Percentiles rank a stretch among this genome's conserved stretches.
These are phyloP conservation scores for Hypoxylon rickii DNA, from an alignment of 495 filamentous ascomycete species.

Conservation along the genomic window DNA sequence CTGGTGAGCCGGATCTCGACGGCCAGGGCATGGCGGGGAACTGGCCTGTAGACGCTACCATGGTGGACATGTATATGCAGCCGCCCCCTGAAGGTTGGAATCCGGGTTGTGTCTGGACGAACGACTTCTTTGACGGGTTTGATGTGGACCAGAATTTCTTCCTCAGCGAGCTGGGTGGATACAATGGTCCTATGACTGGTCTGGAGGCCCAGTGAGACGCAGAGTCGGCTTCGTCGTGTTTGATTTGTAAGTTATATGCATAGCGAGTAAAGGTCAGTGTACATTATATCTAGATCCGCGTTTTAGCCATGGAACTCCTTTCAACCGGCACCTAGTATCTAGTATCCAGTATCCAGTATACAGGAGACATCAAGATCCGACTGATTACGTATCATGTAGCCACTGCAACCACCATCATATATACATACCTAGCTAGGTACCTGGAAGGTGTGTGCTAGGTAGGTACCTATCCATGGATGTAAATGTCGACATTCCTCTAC, in stretches of 20 bases:
- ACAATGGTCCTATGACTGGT: slow-evolving; percentile 12
- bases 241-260: too few species aligned
- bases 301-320: too few species aligned
- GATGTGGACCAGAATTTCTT: slow-evolving; percentile 32
- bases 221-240: too few species aligned
- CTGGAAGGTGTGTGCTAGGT: not conserved
- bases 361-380: too few species aligned
- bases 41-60: slow-evolving; percentile 5
- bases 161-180: slow-evolving; percentile 21
- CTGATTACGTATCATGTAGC: too few species aligned
- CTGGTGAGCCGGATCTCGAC: not conserved
- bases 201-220: too few species aligned
- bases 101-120: slow-evolving; percentile 14
- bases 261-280: too few species aligned
- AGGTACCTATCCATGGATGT: not conserved
- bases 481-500: too few species aligned
- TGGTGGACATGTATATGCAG: slow-evolving; percentile 4
- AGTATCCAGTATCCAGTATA: too few species aligned
- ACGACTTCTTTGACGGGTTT: slow-evolving; percentile 28
- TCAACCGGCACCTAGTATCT: too few species aligned
- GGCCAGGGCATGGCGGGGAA: slow-evolving; percentile 9
- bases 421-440: not conserved
- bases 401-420: too few species aligned
- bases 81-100: slow-evolving; percentile 5
- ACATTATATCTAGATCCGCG: too few species aligned